A percentile compares a stretch with the other conserved stretches of the same genome.
Conservation (phyloP, 306 rosid species). For the Cucurbita maxima region DNA sequence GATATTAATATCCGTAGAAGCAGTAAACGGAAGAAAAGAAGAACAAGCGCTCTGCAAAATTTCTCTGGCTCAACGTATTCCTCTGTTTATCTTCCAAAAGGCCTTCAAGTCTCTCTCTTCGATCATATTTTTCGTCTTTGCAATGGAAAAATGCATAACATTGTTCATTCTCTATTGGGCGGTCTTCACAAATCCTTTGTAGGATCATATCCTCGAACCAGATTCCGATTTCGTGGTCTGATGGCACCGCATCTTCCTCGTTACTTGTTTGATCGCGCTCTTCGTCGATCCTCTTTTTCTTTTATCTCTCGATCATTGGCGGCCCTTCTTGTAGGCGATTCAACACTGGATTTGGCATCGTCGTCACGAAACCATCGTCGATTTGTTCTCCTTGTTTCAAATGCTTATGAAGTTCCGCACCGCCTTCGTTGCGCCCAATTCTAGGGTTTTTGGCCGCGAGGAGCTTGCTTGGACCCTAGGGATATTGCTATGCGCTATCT, state of each 20-base stretch:
- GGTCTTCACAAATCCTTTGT: slow-evolving; percentile 34
- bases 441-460: slow-evolving; percentile 47
- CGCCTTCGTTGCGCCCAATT: slow-evolving; percentile 32
- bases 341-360: slow-evolving; percentile 33
- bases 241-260: slow-evolving; percentile 57
- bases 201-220: slow-evolving; percentile 59
- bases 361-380: slow-evolving; percentile 61
- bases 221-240: slow-evolving; percentile 29
- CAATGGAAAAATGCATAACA: slow-evolving; percentile 14
- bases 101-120: not conserved
- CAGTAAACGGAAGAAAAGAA: not conserved
- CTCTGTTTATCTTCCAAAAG: not conserved
- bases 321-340: slow-evolving; percentile 39
- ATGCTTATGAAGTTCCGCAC: slow-evolving; percentile 59
- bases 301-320: slow-evolving; percentile 48
- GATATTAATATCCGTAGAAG: too few species aligned
- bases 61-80: not conserved
- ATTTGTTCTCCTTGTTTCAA: slow-evolving; percentile 50
- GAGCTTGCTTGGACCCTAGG: slow-evolving; percentile 47
- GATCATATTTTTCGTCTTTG: not conserved
- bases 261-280: slow-evolving; percentile 40
- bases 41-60: not conserved
- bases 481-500: slow-evolving; percentile 49
- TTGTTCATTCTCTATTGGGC: slow-evolving; percentile 19
- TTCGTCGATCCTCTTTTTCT: slow-evolving; percentile 81